Conservation (phyloP, 1,139 yeast species). For the Yamadazyma atmosphaerica region DNA sequence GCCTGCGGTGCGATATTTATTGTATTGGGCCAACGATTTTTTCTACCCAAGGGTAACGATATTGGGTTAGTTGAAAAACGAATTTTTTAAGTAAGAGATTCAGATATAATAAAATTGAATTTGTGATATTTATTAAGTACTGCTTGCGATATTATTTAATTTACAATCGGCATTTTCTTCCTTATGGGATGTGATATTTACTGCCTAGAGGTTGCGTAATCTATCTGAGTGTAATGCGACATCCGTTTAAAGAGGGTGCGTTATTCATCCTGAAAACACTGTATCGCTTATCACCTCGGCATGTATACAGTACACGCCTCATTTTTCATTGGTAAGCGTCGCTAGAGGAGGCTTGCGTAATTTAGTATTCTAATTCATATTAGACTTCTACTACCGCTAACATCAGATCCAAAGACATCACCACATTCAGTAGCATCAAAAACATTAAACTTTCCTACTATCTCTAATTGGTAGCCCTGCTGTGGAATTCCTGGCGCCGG, state of each 20-base stretch:
- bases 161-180: background rate
- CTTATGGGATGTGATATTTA: conserved; percentile 1
- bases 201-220: conserved; percentile 1
- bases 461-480: background rate
- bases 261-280: conserved; percentile 11
- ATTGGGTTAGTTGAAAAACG: conserved; percentile 1
- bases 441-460: background rate
- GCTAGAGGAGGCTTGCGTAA: too few species aligned
- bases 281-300: too few species aligned
- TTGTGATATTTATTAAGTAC: background rate
- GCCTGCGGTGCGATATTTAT: background rate
- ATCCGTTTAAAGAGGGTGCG: conserved; percentile 8
- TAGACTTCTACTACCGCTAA: too few species aligned
- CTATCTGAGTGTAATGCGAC: conserved; percentile 5
- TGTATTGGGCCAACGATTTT: background rate
- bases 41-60: conserved; percentile 1
- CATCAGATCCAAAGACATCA: too few species aligned
- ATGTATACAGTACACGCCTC: too few species aligned
- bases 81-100: background rate
- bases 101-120: conserved; percentile 1
- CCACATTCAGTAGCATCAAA: too few species aligned
- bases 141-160: conserved; percentile 1
- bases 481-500: too few species aligned
- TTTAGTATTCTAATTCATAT: too few species aligned
- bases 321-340: too few species aligned